These are phyloP conservation scores for Hymenoscyphus fraxineus DNA, from an alignment of 2,329 filamentous ascomycete species.

Conservation along the genomic window DNA sequence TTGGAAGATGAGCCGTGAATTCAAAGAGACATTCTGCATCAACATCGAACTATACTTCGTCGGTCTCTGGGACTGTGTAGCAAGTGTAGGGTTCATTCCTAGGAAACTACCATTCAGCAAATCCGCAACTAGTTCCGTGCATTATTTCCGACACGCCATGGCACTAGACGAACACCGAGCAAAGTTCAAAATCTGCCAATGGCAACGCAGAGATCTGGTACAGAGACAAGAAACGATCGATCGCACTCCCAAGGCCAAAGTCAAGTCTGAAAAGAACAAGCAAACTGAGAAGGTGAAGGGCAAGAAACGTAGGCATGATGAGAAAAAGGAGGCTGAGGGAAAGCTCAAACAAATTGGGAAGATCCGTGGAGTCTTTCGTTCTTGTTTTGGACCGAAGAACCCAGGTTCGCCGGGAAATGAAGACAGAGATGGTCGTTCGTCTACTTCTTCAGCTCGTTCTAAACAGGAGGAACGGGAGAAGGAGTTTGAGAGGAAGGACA, in stretches of 20 bases:
- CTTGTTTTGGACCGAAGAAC: slow-evolving; percentile 12
- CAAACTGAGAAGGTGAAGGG: not conserved
- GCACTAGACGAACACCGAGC: slow-evolving; percentile 42
- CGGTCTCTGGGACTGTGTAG: slow-evolving; percentile 42
- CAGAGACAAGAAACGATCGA: not conserved
- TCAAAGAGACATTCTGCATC: slow-evolving; percentile 44
- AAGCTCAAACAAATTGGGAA: not conserved
- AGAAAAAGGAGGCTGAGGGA: not conserved
- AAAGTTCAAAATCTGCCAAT: slow-evolving; percentile 43
- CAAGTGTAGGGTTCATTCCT: slow-evolving; percentile 41
- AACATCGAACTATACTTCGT: slow-evolving; percentile 42
- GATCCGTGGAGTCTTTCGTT: slow-evolving; percentile 9
- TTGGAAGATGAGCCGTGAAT: slow-evolving; percentile 40
- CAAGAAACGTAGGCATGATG: not conserved
- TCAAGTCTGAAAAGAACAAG: slow-evolving; percentile 6
- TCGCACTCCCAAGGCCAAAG: slow-evolving; percentile 8
- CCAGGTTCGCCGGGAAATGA: not conserved
- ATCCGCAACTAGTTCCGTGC: slow-evolving; percentile 36
- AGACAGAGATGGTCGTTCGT: slow-evolving; percentile 1
- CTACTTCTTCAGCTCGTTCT: slow-evolving; percentile 4
- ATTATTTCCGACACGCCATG: slow-evolving; percentile 43
- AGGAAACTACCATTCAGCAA: slow-evolving; percentile 39
- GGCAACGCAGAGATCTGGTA: slow-evolving; percentile 33
- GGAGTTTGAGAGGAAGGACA: slow-evolving; percentile 17
- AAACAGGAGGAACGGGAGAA: slow-evolving; percentile 23